Base-by-base conservation (phyloP, 2,329 filamentous ascomycete genomes). In the Nemania sp. region DNA sequence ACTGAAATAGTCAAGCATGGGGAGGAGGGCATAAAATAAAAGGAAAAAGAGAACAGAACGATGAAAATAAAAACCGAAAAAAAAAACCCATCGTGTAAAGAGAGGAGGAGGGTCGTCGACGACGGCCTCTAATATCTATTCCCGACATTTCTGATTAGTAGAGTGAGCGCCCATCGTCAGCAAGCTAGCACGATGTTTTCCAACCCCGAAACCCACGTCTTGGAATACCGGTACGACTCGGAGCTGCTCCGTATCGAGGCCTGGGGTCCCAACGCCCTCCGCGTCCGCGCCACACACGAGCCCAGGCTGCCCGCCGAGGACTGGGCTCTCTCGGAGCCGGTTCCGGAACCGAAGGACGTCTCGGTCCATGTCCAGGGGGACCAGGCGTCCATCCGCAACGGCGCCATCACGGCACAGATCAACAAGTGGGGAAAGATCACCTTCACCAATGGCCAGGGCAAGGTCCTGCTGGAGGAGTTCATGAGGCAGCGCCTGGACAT, bases 391-490 rank as follows among this genome's bases (percentile, higher is more conserved):
- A 76, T 83, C 58, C 72, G 68, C 47, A 83, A 83, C 62, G 82
- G 82, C 50, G 77, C 73, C 12, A 80, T 83, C 68, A 21, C 29
- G 18, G 54, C 54, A 4, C 32, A 56, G 5, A 49, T 59, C 49
- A 59, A 83, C 58, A 72, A 71, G 45, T 82, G 52, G 25, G 63
- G 63, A 42, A 63, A 65, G 67, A 68, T 86, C 39, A 79, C 74
- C 35, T 76, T 86, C 55, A 75, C 72, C n/a, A 56, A 64, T 25
- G 29, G 48, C 29, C 43, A 53, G 13, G 58, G 55, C 45, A 53
- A 59, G 45, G 17, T 77, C 11, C 66, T 86, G 1, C 73, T 86
- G 0, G 82, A 85, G 60, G 83, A 86, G 63, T 85, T 81, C 67
- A 73, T 77, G 32, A 79, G 83, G 18, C 76, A 81, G 61, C 77